A percentile compares a stretch with the other conserved stretches of the same genome.
Evolutionary conservation across 495 filamentous ascomycete genomes (phyloP).

Genomic region (Lasiosphaeria miniovina): DNA sequence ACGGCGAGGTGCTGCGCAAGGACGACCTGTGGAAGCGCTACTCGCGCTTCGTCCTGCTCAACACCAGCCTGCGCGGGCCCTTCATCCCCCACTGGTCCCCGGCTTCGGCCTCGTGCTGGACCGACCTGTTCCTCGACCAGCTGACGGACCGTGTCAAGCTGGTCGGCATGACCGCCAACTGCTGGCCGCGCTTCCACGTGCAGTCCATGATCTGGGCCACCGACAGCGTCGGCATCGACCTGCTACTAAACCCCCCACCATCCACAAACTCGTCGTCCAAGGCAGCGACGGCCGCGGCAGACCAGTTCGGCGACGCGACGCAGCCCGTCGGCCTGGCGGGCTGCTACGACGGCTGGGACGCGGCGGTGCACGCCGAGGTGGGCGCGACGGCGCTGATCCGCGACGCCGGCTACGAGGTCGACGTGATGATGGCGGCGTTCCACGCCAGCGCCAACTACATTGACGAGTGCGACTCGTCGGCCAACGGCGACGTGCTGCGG

Average conservation of each 20-base stretch:
- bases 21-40: constrained; percentile 31
- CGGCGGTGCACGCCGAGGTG: constrained; percentile 27
- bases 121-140: constrained; percentile 25
- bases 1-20: constrained; percentile 27
- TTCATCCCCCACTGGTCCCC: constrained; percentile 30
- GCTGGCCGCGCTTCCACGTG: constrained; percentile 28
- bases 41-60: constrained; percentile 32
- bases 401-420: constrained; percentile 31
- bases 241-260: constrained; percentile 24
- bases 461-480: neutral
- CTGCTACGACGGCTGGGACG: constrained; percentile 18
- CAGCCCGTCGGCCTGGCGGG: constrained; percentile 19
- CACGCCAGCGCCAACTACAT: constrained; percentile 3
- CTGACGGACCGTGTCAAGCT: constrained; percentile 33
- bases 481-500: constrained; percentile 16
- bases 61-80: constrained; percentile 32
- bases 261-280: constrained; percentile 8
- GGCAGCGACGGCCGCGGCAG: neutral
- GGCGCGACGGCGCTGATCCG: constrained; percentile 25
- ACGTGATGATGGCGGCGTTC: constrained; percentile 29
- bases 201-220: constrained; percentile 40
- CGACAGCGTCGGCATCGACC: constrained; percentile 29
- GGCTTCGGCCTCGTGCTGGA: constrained; percentile 28
- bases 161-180: constrained; percentile 34
- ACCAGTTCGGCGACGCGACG: constrained; percentile 9